Percentiles rank a stretch among this genome's conserved stretches.
These are phyloP conservation scores for Arabidopsis thaliana DNA, from an alignment of 345 rosid species.

Conservation along the genomic window TAIR10.1 NC_003071.7:13099501-13100000, in stretches of 20 bases:
- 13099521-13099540: conserved; percentile 31
- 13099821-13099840: not conserved
- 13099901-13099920: not conserved
- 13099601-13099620: conserved; percentile 35
- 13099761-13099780: conserved; percentile 57
- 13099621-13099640: conserved; percentile 19
- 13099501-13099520: conserved; percentile 32
- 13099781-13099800: conserved; percentile 47
- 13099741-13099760: conserved; percentile 52
- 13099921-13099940: conserved; percentile 39
- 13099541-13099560: conserved; percentile 28
- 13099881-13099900: too few species aligned
- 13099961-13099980: conserved; percentile 40
- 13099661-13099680: conserved; percentile 39
- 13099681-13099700: conserved; percentile 37
- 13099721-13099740: conserved; percentile 30
- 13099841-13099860: too few species aligned
- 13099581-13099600: conserved; percentile 14
- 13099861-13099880: too few species aligned
- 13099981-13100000: conserved; percentile 32
- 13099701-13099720: conserved; percentile 28
- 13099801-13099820: conserved; percentile 43
- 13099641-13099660: conserved; percentile 25
- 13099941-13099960: conserved; percentile 40
- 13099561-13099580: conserved; percentile 23